Evolutionary conservation across 169 alveolate species (phyloP).

Genomic region (Amoebophrya sp.): DNA sequence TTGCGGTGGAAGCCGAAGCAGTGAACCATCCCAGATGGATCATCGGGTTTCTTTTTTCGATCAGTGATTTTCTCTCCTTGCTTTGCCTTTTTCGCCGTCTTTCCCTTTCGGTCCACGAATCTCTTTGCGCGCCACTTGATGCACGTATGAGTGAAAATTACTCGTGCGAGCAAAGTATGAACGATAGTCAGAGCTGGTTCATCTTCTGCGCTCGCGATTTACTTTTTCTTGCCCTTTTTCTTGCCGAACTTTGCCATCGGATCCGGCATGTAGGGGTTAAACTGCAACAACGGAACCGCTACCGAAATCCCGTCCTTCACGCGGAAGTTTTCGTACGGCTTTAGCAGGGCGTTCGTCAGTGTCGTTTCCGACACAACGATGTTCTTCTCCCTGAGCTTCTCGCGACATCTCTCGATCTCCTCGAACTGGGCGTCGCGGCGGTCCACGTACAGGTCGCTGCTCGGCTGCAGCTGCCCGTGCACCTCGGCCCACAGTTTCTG

Average conservation of each 20-base stretch:
- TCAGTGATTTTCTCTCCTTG: no score
- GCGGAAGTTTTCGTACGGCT: neutral
- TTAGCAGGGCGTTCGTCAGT: neutral
- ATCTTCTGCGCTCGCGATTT: neutral
- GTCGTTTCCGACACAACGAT: neutral
- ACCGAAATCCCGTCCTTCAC: neutral
- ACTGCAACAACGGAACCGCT: neutral
- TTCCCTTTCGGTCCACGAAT: no score
- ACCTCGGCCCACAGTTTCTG: neutral
- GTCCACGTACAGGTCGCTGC: neutral
- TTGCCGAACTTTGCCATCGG: neutral
- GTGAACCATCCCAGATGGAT: no score
- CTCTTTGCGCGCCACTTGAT: no score
- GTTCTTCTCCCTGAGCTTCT: no score
- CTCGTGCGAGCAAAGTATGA: no score
- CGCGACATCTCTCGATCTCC: neutral
- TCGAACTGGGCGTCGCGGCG: neutral
- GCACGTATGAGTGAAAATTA: no score
- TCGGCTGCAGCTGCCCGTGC: neutral
- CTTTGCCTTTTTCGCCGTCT: no score
- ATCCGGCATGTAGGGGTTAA: neutral
- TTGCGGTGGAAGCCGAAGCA: no score
- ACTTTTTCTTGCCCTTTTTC: neutral
- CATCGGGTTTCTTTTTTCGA: no score
- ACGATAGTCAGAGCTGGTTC: no score